phyloP scores from a whole-genome alignment of 2,329 filamentous ascomycete species.

The Trichoderma sp. region DNA sequence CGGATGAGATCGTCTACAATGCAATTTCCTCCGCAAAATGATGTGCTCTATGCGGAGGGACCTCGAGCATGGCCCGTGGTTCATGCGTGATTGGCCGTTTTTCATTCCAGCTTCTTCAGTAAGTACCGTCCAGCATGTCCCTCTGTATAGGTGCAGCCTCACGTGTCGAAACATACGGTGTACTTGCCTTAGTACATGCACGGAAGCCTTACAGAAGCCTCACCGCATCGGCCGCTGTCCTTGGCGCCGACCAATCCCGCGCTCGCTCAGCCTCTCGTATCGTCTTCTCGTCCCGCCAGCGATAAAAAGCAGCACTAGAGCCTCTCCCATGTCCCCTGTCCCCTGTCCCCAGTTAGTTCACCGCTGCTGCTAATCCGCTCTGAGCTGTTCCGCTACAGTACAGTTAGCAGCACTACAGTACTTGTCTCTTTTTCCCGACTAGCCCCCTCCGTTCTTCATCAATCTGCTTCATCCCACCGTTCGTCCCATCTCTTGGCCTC shows the following conservation, averaged over 20 bases:
- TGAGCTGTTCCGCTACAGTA: not conserved
- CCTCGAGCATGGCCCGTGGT: not conserved
- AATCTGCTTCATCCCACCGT: not conserved
- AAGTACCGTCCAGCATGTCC: not conserved
- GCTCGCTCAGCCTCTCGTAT: not conserved
- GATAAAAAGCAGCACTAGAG: not conserved
- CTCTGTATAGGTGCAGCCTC: not conserved
- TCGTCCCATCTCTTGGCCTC: not conserved
- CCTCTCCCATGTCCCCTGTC: not conserved
- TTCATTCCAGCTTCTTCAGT: no score
- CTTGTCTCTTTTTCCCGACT: not conserved
- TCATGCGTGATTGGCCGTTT: not conserved
- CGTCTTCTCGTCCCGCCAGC: not conserved
- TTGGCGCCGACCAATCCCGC: not conserved
- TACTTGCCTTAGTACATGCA: not conserved
- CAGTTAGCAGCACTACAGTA: no score
- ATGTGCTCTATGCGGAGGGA: not conserved
- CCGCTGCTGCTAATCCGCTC: not conserved
- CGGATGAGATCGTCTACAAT: not conserved
- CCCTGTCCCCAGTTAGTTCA: not conserved
- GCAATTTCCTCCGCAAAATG: not conserved
- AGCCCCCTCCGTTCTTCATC: not conserved
- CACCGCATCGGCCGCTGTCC: not conserved
- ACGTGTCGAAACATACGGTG: slow-evolving; percentile 19
- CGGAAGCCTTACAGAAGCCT: slow-evolving; percentile 21